A percentile compares a stretch with the other conserved stretches of the same genome.
Evolutionary conservation across 2,329 filamentous ascomycete species (phyloP).

Genomic region (Ophiostoma perfectum): DNA sequence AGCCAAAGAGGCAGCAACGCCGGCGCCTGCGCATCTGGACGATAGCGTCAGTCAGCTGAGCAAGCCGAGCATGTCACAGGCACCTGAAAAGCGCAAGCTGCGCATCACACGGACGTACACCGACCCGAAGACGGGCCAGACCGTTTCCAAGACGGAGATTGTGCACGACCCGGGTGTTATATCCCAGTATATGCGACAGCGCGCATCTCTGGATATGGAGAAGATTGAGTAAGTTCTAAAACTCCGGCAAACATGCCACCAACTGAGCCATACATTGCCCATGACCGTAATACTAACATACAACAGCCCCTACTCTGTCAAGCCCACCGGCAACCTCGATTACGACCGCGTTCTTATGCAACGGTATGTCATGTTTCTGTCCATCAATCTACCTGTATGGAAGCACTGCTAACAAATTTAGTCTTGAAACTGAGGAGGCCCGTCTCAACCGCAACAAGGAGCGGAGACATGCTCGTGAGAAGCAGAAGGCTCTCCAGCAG

Average conservation of each 20-base stretch:
- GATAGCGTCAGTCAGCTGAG: constrained; percentile 78
- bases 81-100: constrained; percentile 59
- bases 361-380: constrained; percentile 13
- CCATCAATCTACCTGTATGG: not conserved
- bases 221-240: constrained; percentile 59
- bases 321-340: constrained; percentile 62
- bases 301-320: constrained; percentile 51
- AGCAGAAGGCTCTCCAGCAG: constrained; percentile 66
- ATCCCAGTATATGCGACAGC: constrained; percentile 79
- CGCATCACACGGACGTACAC: constrained; percentile 64
- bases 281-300: not conserved
- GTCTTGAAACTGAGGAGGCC: constrained; percentile 61
- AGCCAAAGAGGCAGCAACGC: constrained; percentile 54
- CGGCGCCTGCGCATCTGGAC: constrained; percentile 43
- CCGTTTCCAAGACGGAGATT: constrained; percentile 56
- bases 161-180: constrained; percentile 82
- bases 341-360: constrained; percentile 57
- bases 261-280: too few relatives aligned
- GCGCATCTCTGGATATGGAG: constrained; percentile 60
- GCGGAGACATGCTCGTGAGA: constrained; percentile 81
- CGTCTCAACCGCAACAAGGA: constrained; percentile 89
- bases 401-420: constrained; percentile 24
- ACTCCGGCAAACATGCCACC: too few relatives aligned
- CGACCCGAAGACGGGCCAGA: constrained; percentile 55
- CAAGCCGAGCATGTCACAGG: constrained; percentile 59